Percentiles rank a stretch among this genome's conserved stretches.
Evolutionary conservation across 352 stramenopile species (phyloP).

Genomic region (Pythium diclinum): DNA sequence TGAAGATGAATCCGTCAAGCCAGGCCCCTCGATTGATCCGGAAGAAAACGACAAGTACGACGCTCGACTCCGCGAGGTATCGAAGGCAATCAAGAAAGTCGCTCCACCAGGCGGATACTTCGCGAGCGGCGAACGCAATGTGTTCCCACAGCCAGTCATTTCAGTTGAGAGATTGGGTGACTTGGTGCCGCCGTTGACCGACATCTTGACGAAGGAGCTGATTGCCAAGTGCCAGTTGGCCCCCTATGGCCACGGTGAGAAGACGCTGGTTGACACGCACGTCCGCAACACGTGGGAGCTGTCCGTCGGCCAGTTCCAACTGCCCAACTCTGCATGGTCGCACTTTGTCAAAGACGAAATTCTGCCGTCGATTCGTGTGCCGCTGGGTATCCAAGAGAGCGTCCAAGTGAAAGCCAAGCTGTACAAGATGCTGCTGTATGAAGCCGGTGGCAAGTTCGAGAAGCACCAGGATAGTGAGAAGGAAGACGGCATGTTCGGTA

Average conservation of each 20-base stretch:
- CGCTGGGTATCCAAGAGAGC: slow-evolving; percentile 13
- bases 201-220: neutral
- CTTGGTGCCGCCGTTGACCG: neutral
- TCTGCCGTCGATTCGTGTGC: slow-evolving; percentile 11
- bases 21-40: neutral
- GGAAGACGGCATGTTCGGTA: slow-evolving; percentile 48
- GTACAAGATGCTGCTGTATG: slow-evolving; percentile 51
- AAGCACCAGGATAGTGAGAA: slow-evolving; percentile 54
- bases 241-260: slow-evolving; percentile 18
- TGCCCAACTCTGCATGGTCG: slow-evolving; percentile 20
- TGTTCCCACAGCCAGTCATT: slow-evolving; percentile 12
- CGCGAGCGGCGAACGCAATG: neutral
- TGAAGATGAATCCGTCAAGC: neutral
- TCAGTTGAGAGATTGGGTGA: slow-evolving; percentile 10
- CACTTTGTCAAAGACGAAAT: neutral
- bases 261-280: slow-evolving; percentile 21
- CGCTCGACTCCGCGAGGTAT: slow-evolving; percentile 7
- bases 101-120: slow-evolving; percentile 17
- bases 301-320: slow-evolving; percentile 5
- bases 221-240: slow-evolving; percentile 17
- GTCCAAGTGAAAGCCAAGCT: slow-evolving; percentile 19
- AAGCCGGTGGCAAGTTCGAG: slow-evolving; percentile 37
- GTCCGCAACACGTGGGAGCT: slow-evolving; percentile 29
- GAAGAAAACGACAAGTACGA: neutral
- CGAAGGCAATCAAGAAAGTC: slow-evolving; percentile 11